phyloP scores from a whole-genome alignment of 768 basidiomycete species.

The Rhizopogon rudus region DNA sequence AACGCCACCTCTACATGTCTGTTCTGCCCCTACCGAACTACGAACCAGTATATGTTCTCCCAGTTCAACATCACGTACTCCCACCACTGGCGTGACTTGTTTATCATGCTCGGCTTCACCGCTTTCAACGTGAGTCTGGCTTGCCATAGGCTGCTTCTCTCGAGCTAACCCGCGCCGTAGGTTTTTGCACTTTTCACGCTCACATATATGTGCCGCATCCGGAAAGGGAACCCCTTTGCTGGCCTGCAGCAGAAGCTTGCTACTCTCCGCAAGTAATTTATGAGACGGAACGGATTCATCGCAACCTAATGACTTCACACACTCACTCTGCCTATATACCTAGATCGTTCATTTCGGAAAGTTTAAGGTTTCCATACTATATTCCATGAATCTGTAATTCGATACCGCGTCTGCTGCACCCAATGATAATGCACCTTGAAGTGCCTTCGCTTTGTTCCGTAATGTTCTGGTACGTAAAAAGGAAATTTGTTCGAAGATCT shows the following conservation, averaged over 20 bases:
- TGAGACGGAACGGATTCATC: no score
- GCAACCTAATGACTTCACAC: neutral
- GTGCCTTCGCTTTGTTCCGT: neutral
- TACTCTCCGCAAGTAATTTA: neutral
- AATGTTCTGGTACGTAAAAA: neutral
- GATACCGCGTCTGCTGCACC: neutral
- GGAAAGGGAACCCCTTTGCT: constrained; percentile 8
- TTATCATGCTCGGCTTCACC: constrained; percentile 39
- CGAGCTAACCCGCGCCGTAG: constrained; percentile 7
- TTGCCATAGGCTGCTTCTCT: no score
- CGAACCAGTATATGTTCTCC: constrained; percentile 43
- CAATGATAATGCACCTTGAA: neutral
- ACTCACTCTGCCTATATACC: neutral
- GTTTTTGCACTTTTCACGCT: constrained; percentile 21
- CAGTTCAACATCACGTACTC: constrained; percentile 58
- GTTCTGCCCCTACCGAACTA: constrained; percentile 52
- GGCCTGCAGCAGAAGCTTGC: neutral
- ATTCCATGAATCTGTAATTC: neutral
- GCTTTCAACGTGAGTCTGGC: constrained; percentile 36
- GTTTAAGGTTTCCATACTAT: neutral
- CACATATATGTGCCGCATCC: constrained; percentile 29
- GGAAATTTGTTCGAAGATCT: neutral
- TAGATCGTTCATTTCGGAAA: neutral
- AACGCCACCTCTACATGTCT: constrained; percentile 33
- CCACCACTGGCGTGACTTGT: constrained; percentile 44